Evolutionary conservation across 345 rosid genomes (phyloP).

Genomic region (Eutrema japonicum): DNA sequence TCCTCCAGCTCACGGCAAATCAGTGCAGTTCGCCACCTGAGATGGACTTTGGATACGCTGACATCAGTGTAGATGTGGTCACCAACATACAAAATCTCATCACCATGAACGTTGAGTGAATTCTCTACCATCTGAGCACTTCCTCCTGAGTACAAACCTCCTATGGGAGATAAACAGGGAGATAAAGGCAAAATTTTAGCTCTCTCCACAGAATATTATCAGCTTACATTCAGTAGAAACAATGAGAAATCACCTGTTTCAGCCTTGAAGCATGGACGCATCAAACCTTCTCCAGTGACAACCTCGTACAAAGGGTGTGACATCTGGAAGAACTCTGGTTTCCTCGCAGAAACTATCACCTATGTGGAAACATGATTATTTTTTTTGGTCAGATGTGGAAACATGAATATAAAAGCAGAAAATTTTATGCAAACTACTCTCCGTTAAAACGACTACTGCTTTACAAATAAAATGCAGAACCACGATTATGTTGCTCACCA

Average conservation of each 20-base stretch:
- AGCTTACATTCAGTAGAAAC: slow-evolving; percentile 9
- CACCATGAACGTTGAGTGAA: slow-evolving; percentile 88
- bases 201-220: background rate
- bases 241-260: slow-evolving; percentile 57
- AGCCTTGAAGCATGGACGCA: slow-evolving; percentile 98
- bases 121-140: slow-evolving; percentile 97
- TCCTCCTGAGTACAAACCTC: slow-evolving; percentile 92
- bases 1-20: slow-evolving; percentile 95
- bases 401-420: slow-evolving; percentile 4
- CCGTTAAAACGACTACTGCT: background rate
- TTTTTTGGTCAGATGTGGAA: background rate
- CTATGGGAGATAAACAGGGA: slow-evolving; percentile 46
- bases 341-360: slow-evolving; percentile 76
- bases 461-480: slow-evolving; percentile 4
- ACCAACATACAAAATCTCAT: slow-evolving; percentile 91
- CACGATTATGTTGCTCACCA: slow-evolving; percentile 51
- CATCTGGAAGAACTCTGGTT: slow-evolving; percentile 98
- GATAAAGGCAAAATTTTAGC: background rate
- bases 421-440: background rate
- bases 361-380: background rate
- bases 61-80: slow-evolving; percentile 98
- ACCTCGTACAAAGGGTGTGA: slow-evolving; percentile 94
- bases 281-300: slow-evolving; percentile 91
- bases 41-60: slow-evolving; percentile 89
- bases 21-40: slow-evolving; percentile 92